phyloP scores from a whole-genome alignment of 2,329 filamentous ascomycete genomes.

The Myrmaecium sp. region DNA sequence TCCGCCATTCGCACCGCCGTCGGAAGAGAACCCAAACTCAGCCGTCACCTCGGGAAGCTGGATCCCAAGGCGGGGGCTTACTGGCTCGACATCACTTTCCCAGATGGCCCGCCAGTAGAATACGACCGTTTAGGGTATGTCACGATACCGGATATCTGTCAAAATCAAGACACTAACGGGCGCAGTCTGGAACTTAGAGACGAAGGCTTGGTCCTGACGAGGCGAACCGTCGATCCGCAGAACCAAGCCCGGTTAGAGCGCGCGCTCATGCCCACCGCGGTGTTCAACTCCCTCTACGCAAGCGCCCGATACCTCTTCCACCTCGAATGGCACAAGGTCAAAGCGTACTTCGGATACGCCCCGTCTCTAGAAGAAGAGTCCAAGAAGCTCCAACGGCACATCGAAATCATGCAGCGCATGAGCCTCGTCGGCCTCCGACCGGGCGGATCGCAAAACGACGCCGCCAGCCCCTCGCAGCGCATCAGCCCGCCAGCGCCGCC shows the following conservation, averaged over 20 bases:
- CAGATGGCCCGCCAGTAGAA: conserved; percentile 30
- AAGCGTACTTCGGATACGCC: conserved; percentile 19
- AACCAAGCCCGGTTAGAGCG: conserved; percentile 22
- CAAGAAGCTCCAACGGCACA: conserved; percentile 1
- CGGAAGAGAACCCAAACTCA: conserved; percentile 14
- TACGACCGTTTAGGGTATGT: conserved; percentile 27
- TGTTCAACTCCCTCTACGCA: conserved; percentile 17
- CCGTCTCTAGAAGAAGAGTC: conserved; percentile 6
- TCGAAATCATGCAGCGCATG: conserved; percentile 3
- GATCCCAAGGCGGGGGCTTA: conserved; percentile 23
- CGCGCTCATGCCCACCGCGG: conserved; percentile 21
- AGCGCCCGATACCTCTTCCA: conserved; percentile 16
- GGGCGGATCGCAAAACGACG: conserved; percentile 1
- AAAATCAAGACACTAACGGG: conserved; percentile 5
- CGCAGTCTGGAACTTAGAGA: conserved; percentile 19
- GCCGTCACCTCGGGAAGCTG: conserved; percentile 18
- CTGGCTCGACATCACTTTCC: conserved; percentile 33
- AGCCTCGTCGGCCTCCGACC: too few species aligned
- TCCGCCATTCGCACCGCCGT: conserved; percentile 15
- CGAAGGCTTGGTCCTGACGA: conserved; percentile 19
- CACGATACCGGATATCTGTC: conserved; percentile 12
- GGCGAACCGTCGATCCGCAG: conserved; percentile 12
- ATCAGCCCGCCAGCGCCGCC: background rate
- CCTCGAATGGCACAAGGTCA: conserved; percentile 18
- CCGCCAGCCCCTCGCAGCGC: background rate